phyloP scores from a whole-genome alignment of 192 early-diverging fungal species.

The Obelidium mucronatum region DNA sequence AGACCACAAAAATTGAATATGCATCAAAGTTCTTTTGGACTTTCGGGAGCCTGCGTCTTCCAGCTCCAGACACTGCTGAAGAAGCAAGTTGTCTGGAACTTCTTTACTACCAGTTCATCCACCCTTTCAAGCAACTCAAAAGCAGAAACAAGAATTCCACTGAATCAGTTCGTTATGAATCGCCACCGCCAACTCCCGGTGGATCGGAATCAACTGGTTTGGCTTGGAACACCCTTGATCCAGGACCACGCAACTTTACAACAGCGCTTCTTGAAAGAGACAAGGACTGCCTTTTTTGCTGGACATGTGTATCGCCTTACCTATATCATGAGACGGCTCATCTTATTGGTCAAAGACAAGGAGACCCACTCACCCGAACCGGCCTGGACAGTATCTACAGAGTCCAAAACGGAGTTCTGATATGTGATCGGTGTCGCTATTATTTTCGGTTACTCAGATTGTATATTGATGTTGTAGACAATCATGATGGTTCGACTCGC shows the following conservation, averaged over 20 bases:
- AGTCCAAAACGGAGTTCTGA: conserved; percentile 18
- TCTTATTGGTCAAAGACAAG: background rate
- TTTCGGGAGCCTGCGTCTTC: conserved; percentile 1
- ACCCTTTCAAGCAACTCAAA: too few relatives aligned
- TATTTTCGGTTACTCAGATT: background rate
- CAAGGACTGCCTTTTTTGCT: conserved; percentile 7
- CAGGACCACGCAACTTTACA: too few relatives aligned
- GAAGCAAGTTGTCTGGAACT: background rate
- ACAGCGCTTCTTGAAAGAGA: conserved; percentile 8
- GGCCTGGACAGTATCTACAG: background rate
- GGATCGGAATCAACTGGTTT: too few relatives aligned
- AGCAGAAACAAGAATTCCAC: conserved; percentile 11
- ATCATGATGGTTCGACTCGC: too few relatives aligned
- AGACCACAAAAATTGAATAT: background rate
- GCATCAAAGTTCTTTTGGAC: conserved; percentile 22
- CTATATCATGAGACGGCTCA: conserved; percentile 15
- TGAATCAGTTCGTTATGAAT: background rate
- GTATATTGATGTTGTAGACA: conserved; percentile 19
- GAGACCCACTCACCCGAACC: background rate
- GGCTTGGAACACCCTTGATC: too few relatives aligned
- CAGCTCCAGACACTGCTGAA: conserved; percentile 7
- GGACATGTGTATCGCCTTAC: background rate
- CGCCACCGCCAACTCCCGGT: too few relatives aligned
- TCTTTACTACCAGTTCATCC: conserved; percentile 23
- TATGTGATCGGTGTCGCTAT: background rate